Conservation (phyloP, 148 eudicot species). For the Camellia japonica region DNA sequence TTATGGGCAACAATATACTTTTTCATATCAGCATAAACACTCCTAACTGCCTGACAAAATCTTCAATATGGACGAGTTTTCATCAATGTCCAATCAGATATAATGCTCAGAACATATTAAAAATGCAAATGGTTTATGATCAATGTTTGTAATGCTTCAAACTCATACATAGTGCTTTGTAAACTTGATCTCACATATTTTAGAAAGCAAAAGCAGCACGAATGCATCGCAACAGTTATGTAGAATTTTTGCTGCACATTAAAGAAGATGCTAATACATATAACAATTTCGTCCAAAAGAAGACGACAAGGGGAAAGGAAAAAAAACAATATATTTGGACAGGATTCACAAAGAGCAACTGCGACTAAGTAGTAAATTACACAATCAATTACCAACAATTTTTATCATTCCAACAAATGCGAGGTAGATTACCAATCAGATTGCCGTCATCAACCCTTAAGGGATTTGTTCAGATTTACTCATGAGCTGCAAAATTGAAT, state of each 20-base stretch:
- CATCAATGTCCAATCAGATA: too few species aligned
- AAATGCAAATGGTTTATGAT: too few species aligned
- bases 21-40: too few species aligned
- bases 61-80: too few species aligned
- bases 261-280: not conserved
- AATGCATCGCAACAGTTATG: too few species aligned
- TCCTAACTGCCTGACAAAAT: too few species aligned
- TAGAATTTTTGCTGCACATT: not conserved
- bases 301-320: not conserved
- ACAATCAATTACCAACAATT: not conserved
- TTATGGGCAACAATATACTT: too few species aligned
- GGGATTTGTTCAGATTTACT: slow-evolving; percentile 76
- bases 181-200: too few species aligned
- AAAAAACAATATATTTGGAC: not conserved
- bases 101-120: too few species aligned
- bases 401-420: not conserved
- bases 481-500: slow-evolving; percentile 56
- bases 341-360: not conserved
- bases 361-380: not conserved
- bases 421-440: slow-evolving; percentile 20
- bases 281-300: not conserved
- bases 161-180: too few species aligned
- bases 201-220: too few species aligned
- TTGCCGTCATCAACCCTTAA: slow-evolving; percentile 27
- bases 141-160: too few species aligned